phyloP scores from a whole-genome alignment of 1,284 basidiomycete genomes.

The Grifola frondosa region DNA sequence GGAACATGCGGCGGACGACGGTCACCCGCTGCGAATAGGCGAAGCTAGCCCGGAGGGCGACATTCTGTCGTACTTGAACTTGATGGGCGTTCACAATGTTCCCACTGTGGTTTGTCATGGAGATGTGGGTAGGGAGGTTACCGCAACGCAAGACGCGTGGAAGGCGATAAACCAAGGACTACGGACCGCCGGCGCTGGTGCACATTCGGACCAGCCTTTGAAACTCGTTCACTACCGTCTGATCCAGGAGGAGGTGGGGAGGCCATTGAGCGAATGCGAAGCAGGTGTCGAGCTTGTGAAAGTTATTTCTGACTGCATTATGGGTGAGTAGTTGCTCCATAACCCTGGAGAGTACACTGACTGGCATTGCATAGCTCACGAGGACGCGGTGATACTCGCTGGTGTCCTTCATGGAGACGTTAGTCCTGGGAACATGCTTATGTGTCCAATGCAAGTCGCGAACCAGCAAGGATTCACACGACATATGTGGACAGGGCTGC shows the following conservation, averaged over 20 bases:
- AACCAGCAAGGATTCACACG: too few relatives aligned
- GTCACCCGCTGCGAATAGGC: background rate
- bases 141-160: too few relatives aligned
- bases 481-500: conserved; percentile 4
- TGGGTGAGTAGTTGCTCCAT: conserved; percentile 3
- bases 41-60: too few relatives aligned
- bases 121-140: too few relatives aligned
- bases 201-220: background rate
- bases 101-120: too few relatives aligned
- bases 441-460: background rate
- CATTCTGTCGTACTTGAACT: too few relatives aligned
- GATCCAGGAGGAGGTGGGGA: conserved; percentile 8
- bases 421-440: background rate
- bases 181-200: too few relatives aligned
- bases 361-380: conserved; percentile 11
- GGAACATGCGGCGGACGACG: too few relatives aligned
- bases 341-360: background rate
- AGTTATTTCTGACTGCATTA: conserved; percentile 3
- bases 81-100: too few relatives aligned
- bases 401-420: background rate
- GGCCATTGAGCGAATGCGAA: conserved; percentile 4
- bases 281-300: conserved; percentile 4
- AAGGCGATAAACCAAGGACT: too few relatives aligned
- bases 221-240: conserved; percentile 11
- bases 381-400: background rate